These are phyloP conservation scores for Blastobotrys parvus DNA, from an alignment of 805 yeast species.

Conservation along the genomic window DNA sequence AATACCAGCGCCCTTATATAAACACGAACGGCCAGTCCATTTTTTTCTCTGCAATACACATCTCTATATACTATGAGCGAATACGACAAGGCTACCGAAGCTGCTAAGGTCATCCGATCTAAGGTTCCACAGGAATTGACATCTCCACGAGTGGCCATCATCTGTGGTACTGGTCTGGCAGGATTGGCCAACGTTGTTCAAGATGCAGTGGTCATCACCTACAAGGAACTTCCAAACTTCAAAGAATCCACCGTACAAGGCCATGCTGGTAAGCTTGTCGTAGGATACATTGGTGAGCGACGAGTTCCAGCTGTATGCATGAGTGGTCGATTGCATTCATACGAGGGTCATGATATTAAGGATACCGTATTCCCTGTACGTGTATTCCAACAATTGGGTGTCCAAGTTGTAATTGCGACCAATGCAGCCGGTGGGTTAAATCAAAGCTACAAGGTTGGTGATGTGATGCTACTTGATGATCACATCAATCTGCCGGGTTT, in stretches of 20 bases:
- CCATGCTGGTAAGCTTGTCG: slow-evolving; percentile 73
- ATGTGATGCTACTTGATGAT: slow-evolving; percentile 81
- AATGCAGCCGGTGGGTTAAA: slow-evolving; percentile 95
- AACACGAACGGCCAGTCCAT: too few species aligned
- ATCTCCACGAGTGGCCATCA: slow-evolving; percentile 60
- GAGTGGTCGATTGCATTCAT: slow-evolving; percentile 89
- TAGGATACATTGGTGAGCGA: slow-evolving; percentile 64
- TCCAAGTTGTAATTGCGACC: slow-evolving; percentile 55
- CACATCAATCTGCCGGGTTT: slow-evolving; percentile 89
- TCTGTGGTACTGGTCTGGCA: slow-evolving; percentile 93
- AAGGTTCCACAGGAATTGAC: slow-evolving; percentile 16
- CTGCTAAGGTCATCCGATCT: slow-evolving; percentile 12
- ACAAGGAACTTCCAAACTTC: slow-evolving; percentile 71
- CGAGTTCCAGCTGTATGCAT: slow-evolving; percentile 78
- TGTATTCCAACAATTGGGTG: slow-evolving; percentile 57
- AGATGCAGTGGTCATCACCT: slow-evolving; percentile 43
- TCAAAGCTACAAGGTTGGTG: slow-evolving; percentile 63
- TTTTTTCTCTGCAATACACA: too few species aligned
- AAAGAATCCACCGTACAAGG: slow-evolving; percentile 73
- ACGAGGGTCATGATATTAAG: slow-evolving; percentile 82
- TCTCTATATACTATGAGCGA: too few species aligned
- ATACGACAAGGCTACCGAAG: slow-evolving; percentile 8
- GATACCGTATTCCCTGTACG: slow-evolving; percentile 84
- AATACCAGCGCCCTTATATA: background rate
- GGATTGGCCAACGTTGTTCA: slow-evolving; percentile 58